These are phyloP conservation scores for Funneliformis geosporum DNA, from an alignment of 192 early-diverging fungal genomes.

Conservation along the genomic window DNA sequence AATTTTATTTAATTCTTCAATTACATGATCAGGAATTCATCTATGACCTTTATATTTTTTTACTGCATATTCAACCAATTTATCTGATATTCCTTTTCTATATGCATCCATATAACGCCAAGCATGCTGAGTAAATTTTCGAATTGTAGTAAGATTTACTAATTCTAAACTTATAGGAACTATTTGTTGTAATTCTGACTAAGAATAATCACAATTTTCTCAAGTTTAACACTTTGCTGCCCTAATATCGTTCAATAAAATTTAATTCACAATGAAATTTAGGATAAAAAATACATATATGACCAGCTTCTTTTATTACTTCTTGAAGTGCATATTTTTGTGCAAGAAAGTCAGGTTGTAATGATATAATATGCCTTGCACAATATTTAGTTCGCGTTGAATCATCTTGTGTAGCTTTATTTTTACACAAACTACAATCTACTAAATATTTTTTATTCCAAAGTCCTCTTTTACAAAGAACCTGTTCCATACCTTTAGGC, in stretches of 20 bases:
- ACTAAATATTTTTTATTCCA: background rate
- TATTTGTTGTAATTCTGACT: no score
- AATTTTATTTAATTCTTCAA: no score
- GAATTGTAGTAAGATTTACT: no score
- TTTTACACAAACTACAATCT: background rate
- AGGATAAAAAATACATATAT: no score
- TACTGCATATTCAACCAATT: background rate
- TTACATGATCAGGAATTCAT: no score
- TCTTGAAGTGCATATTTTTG: background rate
- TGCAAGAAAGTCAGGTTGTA: constrained; percentile 32
- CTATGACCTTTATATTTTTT: background rate
- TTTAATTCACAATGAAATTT: no score
- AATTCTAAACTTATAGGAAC: no score
- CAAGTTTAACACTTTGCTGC: no score
- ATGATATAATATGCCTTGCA: constrained; percentile 25
- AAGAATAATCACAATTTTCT: no score
- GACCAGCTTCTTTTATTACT: no score
- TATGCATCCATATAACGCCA: background rate
- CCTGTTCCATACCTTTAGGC: background rate
- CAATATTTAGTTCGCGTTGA: no score
- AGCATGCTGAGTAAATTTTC: background rate
- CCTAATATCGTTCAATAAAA: no score
- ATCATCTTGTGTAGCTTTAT: background rate
- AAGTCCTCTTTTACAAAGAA: background rate
- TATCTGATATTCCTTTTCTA: background rate